Conservation (phyloP, 1,139 yeast species). For the Pneumocystis oryctolagi region DNA sequence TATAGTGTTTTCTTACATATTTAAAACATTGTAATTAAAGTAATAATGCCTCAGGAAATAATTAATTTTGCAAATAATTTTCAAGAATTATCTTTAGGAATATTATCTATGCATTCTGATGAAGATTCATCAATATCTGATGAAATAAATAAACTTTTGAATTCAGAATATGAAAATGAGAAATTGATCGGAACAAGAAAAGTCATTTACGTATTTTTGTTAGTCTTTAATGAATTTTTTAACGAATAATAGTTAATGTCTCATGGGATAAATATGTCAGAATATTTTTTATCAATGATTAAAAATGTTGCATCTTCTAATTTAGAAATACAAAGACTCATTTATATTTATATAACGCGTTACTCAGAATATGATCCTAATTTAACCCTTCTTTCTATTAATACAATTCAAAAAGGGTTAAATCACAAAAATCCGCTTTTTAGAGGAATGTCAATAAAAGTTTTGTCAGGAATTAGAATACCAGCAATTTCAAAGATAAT, state of each 20-base stretch:
- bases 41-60: background rate
- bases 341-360: slow-evolving; percentile 57
- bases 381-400: slow-evolving; percentile 71
- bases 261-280: slow-evolving; percentile 44
- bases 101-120: background rate
- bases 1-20: too few species aligned
- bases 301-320: slow-evolving; percentile 69
- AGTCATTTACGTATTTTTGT: background rate
- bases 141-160: background rate
- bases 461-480: slow-evolving; percentile 66
- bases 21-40: too few species aligned
- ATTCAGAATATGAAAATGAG: background rate
- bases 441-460: slow-evolving; percentile 61
- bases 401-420: slow-evolving; percentile 75
- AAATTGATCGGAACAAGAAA: background rate
- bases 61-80: background rate
- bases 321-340: slow-evolving; percentile 57
- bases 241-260: slow-evolving; percentile 27
- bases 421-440: slow-evolving; percentile 52
- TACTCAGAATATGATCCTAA: slow-evolving; percentile 82
- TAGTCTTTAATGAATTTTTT: background rate
- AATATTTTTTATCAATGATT: slow-evolving; percentile 73
- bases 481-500: slow-evolving; percentile 70
- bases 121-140: background rate
- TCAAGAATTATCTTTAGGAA: background rate